Evolutionary conservation across 1,139 yeast genomes (phyloP), one percentile per base, ranked within the genome.

Genomic region (Ogataea hybrid): DNA sequence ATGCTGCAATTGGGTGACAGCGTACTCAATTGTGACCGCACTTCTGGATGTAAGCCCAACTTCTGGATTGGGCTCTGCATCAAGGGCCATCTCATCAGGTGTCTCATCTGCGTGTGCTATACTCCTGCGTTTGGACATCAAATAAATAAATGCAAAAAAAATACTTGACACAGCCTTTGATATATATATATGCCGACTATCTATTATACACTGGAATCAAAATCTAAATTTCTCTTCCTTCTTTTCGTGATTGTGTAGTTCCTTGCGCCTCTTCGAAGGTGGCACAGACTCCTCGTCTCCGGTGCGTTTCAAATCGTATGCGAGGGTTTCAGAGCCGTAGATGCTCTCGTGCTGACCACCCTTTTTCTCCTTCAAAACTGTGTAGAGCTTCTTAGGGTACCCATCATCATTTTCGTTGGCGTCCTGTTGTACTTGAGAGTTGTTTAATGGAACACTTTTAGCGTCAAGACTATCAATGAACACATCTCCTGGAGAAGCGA

Each of bases 1-100:
- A 42, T 74, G 77, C 43, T 81, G 79, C 7, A 84, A 52, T 39
- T 67, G 69, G 2, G 69, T 60, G 9, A 73, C 70, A 0, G 79
- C 70, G 54, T 74, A 75, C 43, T 77, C 81, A n/a, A 77, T 39
- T 23, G 64, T 63, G 16, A 68, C 55, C 11, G 70, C 64, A 31
- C 9, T 16, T 12, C 21, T 11, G 7, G 32, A 29, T 4, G 32
- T 29, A 4, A 29, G 20, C 11, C 15, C 15, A 9, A n/a, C 8
- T 14, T 28, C 17, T 14, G 6, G 5, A 14, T 3, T 17, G 12
- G 15, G 5, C 28, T 23, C 35, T 17, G 6, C 27, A n/a, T 15
- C 23, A 18, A 2, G 20, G 6, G 7, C 20, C 7, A 5, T 18
- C 20, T 6, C 6, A 18, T 18, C 20, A 5, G 20, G 20, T 18